Base-by-base conservation (phyloP, 768 basidiomycete genomes). In the Trametes punicea region DNA sequence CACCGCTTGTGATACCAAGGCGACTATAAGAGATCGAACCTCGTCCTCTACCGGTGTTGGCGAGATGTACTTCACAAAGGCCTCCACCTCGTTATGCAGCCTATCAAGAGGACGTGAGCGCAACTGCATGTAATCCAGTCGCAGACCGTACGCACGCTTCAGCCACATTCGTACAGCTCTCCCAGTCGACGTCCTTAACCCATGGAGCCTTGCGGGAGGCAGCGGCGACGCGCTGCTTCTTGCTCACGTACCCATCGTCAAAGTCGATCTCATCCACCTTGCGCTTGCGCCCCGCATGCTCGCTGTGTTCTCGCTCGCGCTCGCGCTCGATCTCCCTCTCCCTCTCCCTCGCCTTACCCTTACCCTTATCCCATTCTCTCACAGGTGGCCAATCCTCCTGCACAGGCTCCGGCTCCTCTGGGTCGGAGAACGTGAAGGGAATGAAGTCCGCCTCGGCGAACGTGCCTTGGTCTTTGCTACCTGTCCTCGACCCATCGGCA, bases 11-110 rank as follows among this genome's bases (percentile, higher is more conserved):
- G 84, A 78, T 54, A 98, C 88, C 31, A 84, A 76, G 20, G 78
- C 69, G 18, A 98, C 84, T 7, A 89, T 76, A 31, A 88, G 79
- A 16, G 84, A 76, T 44, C 96, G 84, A 30, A 93, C 75, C 67
- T 93, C 92, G 68, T 96, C 89, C 67, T 99, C 97, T 15, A 80
- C 76, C 2, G 81, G 81, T 0, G 90, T 85, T 0, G 97, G 95
- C 0, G 90, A 89, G 70, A 98, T 90, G 78, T 91, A 97, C 5
- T 80, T 73, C 20, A 88, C 82, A 65, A 93, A 98, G 0, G 93
- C 87, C 52, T 83, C 77, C 5, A 97, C 90, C 70, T 99, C 97
- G 15, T 75, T 73, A 65, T 97, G 90, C 52, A 98, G 70, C 81
- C 96, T 95, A 53, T 8, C 52, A 33, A 23, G 25, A 42, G 59